Base-by-base conservation (phyloP, 2,329 filamentous ascomycete species). In the Fusarium goolgardi region DNA sequence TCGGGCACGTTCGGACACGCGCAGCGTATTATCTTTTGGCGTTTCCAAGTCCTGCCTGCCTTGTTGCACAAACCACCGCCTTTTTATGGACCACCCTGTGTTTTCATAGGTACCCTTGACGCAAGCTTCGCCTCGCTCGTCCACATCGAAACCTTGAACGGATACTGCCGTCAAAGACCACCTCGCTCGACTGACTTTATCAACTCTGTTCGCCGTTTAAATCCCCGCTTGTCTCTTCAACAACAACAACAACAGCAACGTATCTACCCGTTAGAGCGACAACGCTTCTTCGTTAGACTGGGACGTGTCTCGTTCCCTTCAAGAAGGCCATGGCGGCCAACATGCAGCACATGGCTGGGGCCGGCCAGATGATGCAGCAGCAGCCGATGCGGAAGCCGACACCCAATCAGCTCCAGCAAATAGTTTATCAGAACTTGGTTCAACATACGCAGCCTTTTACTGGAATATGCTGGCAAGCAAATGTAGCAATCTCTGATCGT, bases 241-340 rank as follows among this genome's bases (percentile, higher is more conserved):
- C 55, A 50, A 43, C 23, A 40, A 34, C 55, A 50, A 43, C 47
- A 40, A 34, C 55, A 50, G 40, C 47, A 40, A 55, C 32, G 34
- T 49, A 63, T 41, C 34, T 44, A 59, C 37, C 35, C 49, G 44
- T 57, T 45, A 23, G 45, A 70, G 41, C 55, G 35, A 57, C 50
- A 25, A 29, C 49, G 55, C 43, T 45, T 56, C 16, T 47, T 59
- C 32, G 16, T 41, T 54, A 67, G 53, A 60, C 53, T 70, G 72
- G 73, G 61, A 65, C 59, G 65, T 61, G 71, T 59, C 43, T 63
- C 55, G 29, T 63, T 54, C 60, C 59, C 43, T 58, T 52, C 44
- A 59, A 59, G 65, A 82, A 82, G 81, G 83, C 83, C 78, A 88
- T 88, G 86, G 85, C 86, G 80, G 85, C 83, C 75, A 87, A 86